Base-by-base conservation (phyloP, 495 filamentous ascomycete genomes). In the Daldinia caldariorum region DNA sequence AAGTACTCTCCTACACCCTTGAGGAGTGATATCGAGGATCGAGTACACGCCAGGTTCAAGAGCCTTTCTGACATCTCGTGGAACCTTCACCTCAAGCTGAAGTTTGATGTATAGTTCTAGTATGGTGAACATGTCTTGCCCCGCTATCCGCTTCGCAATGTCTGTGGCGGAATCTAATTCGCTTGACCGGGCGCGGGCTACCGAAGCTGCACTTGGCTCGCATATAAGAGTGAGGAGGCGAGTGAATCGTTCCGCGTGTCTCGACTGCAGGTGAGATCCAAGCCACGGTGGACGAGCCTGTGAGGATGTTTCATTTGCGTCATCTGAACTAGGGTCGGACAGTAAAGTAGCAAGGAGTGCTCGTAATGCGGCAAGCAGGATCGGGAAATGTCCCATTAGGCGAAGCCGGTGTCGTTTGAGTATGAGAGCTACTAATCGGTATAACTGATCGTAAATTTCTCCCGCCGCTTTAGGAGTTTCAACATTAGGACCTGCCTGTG, bases 141-240 rank as follows among this genome's bases (percentile, higher is more conserved):
- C 91, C 0, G 91, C 91, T 69, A 89, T 90, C 6, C 88, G 85
- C 75, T 90, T 90, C 31, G 91, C 92, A 58, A 87, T 89, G 69
- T 92, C 91, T 6, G 89, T 90, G 61, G 92, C 88, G 61, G 94
- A 92, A 56, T 88, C 90, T 14, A 97, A 84, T 14, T 77, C 69
- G 56, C 71, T 77, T 45, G 76, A 84, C 29, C 74, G 64, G n/a
- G 82, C 77, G 13, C 84, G 81, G 5, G 89, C 81, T 1, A 93
- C 89, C 4, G 90, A 90, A 0, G 89, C 93, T 14, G 87, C 86
- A 13, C 89, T 91, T 13, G 94, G 94, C 59, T 94, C 90, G 77
- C 91, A 93, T 58, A 97, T 85, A 3, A 91, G 84, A 6, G 88
- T 91, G 34, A 97, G 81, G 29, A 96, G 84, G 5, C 92, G 88